phyloP scores from a whole-genome alignment of 73 alveolate species.

The Tetrahymena malaccensis region DNA sequence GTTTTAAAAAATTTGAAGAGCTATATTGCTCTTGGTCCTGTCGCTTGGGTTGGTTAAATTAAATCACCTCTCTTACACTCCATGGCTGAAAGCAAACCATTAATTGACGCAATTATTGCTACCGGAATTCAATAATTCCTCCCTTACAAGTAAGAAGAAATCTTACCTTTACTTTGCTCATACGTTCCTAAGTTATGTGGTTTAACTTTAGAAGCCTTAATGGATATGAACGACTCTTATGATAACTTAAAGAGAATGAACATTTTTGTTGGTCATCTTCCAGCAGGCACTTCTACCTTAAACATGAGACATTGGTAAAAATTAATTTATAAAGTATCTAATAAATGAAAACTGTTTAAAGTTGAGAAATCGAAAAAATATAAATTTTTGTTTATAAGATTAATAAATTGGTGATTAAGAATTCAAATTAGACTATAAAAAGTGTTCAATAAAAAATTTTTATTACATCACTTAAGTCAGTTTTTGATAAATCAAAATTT shows the following conservation, averaged over 20 bases:
- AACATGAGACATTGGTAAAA: constrained; percentile 62
- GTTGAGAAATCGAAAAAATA: too few relatives aligned
- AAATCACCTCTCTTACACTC: not conserved
- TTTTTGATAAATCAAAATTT: too few relatives aligned
- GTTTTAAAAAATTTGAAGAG: not conserved
- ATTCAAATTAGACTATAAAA: too few relatives aligned
- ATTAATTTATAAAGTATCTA: not conserved
- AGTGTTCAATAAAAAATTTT: too few relatives aligned
- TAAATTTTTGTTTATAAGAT: too few relatives aligned
- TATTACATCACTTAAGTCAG: too few relatives aligned
- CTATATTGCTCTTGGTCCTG: constrained; percentile 34
- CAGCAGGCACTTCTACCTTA: constrained; percentile 83
- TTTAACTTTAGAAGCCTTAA: not conserved
- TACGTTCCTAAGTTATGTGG: not conserved
- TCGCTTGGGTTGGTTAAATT: constrained; percentile 2
- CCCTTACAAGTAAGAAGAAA: not conserved
- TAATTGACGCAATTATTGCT: not conserved
- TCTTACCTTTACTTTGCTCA: not conserved
- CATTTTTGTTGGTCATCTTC: constrained; percentile 65
- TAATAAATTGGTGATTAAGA: too few relatives aligned
- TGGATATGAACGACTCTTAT: constrained; percentile 9
- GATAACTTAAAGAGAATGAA: constrained; percentile 17
- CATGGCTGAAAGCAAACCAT: not conserved
- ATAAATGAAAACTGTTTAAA: too few relatives aligned
- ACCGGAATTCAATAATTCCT: not conserved